A percentile compares a stretch with the other conserved stretches of the same genome.
These are phyloP conservation scores for Byssoonygena ceratinophila DNA, from an alignment of 2,329 filamentous ascomycete genomes.

Conservation along the genomic window DNA sequence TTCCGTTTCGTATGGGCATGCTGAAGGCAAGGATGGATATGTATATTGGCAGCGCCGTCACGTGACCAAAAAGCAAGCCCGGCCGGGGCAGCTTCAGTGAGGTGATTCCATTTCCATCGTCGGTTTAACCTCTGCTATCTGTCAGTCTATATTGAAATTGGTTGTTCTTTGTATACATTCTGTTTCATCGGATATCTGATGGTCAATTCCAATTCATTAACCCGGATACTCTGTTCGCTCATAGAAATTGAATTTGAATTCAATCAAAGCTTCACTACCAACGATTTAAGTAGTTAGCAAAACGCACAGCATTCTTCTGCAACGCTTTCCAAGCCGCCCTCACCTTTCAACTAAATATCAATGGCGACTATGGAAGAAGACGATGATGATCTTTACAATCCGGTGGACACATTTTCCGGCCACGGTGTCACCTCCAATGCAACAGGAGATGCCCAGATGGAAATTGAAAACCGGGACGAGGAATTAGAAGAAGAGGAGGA, in stretches of 20 bases:
- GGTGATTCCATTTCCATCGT: no score
- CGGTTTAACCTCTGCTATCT: no score
- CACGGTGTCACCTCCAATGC: constrained; percentile 25
- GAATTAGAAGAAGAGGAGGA: constrained; percentile 34
- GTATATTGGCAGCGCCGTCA: background rate
- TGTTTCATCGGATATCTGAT: background rate
- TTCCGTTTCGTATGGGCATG: no score
- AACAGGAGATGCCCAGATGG: constrained; percentile 18
- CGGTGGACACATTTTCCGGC: constrained; percentile 29
- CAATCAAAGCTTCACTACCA: no score
- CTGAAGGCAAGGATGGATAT: background rate
- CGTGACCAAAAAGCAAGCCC: background rate
- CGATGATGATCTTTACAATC: constrained; percentile 40
- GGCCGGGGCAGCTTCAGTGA: no score
- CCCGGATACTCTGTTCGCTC: no score
- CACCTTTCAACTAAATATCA: background rate
- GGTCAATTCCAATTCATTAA: no score
- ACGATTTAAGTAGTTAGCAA: no score
- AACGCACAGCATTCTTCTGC: no score
- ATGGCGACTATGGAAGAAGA: constrained; percentile 35
- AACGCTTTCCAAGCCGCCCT: background rate
- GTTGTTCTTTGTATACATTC: background rate
- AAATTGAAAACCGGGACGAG: constrained; percentile 26
- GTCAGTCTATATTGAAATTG: background rate
- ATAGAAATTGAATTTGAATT: no score